Evolutionary conservation across 2,329 filamentous ascomycete species (phyloP), one percentile per base, ranked within the genome.

Genomic region (Calonectria crousiana): DNA sequence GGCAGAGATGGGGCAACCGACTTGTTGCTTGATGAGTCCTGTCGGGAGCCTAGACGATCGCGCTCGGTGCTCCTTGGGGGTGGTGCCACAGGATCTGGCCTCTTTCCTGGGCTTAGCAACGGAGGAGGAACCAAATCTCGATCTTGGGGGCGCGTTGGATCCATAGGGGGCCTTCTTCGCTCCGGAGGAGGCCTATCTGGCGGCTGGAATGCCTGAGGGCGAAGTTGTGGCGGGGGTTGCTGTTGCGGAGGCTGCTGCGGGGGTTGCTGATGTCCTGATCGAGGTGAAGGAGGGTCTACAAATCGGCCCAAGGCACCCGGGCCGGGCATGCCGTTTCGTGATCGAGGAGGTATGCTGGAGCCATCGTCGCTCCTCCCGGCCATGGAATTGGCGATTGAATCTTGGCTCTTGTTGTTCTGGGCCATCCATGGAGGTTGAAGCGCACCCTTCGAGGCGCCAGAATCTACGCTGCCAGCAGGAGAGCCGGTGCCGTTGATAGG

Each of bases 131-230:
- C 90, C 44, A 92, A 83, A 67, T 90, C 88, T 62, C 87, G 87
- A 76, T 92, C 88, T 65, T 88, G 86, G 10, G 90, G 89, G 38
- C 90, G 86, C 9, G 89, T 83, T 10, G 90, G 88, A 73, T 93
- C 90, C 91, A 94, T 93, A 0, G 92, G 91, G 2, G 93, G 93
- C 64, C 93, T 86, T 81, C 89, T 92, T 75, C 93, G 87, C 78
- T 93, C 92, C 0, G 93, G 93, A 1, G 90, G 88, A 41, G 86
- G 87, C 28, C 89, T 85, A 44, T 88, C 88, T 10, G 75, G 66
- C 51, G 38, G 56, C 14, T 80, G 82, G 75, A 72, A 60, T 13
- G 81, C 78, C 30, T 80, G 74, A 47, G 81, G 82, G n/a, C 80
- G 78, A 53, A 77, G 74, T 75, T 77, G 72, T 18, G 82, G 79